Conservation (phyloP, 1,139 yeast genomes). For the Suhomyces chickasaworum region DNA sequence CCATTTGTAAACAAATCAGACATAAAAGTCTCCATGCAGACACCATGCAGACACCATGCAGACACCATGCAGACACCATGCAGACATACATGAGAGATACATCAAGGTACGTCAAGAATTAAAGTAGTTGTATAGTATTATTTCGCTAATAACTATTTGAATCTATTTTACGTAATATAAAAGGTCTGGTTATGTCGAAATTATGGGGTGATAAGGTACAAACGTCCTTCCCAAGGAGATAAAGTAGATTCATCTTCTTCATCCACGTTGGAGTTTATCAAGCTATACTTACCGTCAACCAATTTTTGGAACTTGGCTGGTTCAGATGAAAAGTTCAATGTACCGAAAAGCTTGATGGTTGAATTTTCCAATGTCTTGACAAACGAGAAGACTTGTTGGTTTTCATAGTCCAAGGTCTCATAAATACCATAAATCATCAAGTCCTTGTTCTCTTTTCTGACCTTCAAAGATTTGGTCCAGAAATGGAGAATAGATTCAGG, state of each 20-base stretch:
- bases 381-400: constrained; percentile 40
- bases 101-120: no score
- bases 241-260: constrained; percentile 26
- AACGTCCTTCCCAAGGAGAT: constrained; percentile 43
- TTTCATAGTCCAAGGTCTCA: constrained; percentile 43
- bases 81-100: no score
- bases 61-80: no score
- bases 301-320: constrained; percentile 31
- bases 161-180: background rate
- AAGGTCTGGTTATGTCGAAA: background rate
- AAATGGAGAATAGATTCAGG: constrained; percentile 49
- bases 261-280: constrained; percentile 33
- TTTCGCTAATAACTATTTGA: background rate
- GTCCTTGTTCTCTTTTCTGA: constrained; percentile 50
- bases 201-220: constrained; percentile 26
- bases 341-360: constrained; percentile 38
- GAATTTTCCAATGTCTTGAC: constrained; percentile 27
- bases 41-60: no score
- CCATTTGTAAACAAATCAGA: no score
- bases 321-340: constrained; percentile 47
- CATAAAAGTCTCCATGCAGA: no score
- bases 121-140: no score
- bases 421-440: constrained; percentile 50
- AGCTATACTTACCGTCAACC: constrained; percentile 32
- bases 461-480: constrained; percentile 44